Evolutionary conservation across 108 stramenopile genomes (phyloP).

Genomic region (Nitzschia sp.): DNA sequence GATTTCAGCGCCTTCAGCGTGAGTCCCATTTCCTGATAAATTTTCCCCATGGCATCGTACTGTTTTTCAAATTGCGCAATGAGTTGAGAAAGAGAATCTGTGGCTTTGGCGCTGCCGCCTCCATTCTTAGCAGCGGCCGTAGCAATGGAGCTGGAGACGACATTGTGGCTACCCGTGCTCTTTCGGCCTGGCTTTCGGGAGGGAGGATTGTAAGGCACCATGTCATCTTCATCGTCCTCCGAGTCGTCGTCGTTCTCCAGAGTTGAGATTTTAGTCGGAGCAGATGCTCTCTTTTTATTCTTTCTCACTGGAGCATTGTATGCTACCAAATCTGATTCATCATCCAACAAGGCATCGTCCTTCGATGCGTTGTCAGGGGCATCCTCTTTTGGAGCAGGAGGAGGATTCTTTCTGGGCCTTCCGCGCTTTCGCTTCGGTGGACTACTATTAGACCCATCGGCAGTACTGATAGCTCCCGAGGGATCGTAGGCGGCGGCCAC

Average conservation of each 20-base stretch:
- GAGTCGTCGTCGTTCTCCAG: not conserved
- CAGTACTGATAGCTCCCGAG: not conserved
- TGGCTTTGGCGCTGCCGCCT: not conserved
- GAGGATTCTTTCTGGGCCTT: constrained; percentile 24
- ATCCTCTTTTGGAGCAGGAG: not conserved
- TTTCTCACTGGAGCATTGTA: not conserved
- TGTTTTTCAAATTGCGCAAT: constrained; percentile 33
- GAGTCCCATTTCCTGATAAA: constrained; percentile 29
- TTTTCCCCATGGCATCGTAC: constrained; percentile 36
- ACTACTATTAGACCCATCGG: not conserved
- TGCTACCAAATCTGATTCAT: not conserved
- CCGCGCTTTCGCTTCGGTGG: constrained; percentile 29
- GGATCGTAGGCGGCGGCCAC: too few species aligned
- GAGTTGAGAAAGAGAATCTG: constrained; percentile 11
- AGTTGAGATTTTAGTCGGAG: not conserved
- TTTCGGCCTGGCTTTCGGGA: constrained; percentile 5
- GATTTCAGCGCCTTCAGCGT: constrained; percentile 27
- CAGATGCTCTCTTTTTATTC: not conserved
- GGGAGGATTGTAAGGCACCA: constrained; percentile 18
- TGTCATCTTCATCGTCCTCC: constrained; percentile 4
- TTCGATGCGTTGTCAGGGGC: constrained; percentile 1
- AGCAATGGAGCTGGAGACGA: not conserved
- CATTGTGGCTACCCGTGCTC: too few species aligned
- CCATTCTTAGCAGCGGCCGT: not conserved
- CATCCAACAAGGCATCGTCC: constrained; percentile 4